These are phyloP conservation scores for Acidomyces sp. DNA, from an alignment of 495 filamentous ascomycete genomes.

Conservation along the genomic window DNA sequence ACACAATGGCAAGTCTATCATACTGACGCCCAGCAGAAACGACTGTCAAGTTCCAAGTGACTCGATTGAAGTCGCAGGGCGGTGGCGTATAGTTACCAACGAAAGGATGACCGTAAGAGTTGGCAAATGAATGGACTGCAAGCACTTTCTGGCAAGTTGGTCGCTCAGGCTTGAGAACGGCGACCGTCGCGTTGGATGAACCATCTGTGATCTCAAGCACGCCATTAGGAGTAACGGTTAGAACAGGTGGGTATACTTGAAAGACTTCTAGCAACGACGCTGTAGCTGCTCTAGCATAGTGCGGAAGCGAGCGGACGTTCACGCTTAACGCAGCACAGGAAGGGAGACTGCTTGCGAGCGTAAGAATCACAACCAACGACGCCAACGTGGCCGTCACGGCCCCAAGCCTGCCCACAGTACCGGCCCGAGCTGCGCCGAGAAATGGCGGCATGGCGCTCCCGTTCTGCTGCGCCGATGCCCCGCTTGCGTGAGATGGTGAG, in stretches of 20 bases:
- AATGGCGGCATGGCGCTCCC: no score
- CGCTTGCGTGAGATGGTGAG: no score
- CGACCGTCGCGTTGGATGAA: constrained; percentile 11
- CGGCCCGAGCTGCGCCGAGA: no score
- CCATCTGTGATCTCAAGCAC: constrained; percentile 14
- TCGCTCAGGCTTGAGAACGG: constrained; percentile 9
- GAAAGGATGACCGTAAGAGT: constrained; percentile 67
- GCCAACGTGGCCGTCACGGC: no score
- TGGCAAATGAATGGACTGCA: constrained; percentile 62
- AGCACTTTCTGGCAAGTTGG: constrained; percentile 32
- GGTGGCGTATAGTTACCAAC: constrained; percentile 65
- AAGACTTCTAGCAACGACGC: constrained; percentile 22
- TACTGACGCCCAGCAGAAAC: constrained; percentile 62
- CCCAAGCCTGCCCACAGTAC: no score
- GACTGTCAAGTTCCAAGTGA: constrained; percentile 71
- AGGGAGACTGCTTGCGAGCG: no score
- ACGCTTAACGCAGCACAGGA: no score
- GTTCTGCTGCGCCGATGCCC: no score
- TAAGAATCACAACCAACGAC: no score
- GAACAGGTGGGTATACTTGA: constrained; percentile 26
- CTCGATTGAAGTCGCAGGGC: constrained; percentile 58
- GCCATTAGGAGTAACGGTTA: constrained; percentile 16
- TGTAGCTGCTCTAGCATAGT: constrained; percentile 2
- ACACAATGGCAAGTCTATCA: constrained; percentile 70
- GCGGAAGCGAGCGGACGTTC: not conserved